phyloP scores from a whole-genome alignment of 2,329 filamentous ascomycete genomes.

The Talaromyces sp. region DNA sequence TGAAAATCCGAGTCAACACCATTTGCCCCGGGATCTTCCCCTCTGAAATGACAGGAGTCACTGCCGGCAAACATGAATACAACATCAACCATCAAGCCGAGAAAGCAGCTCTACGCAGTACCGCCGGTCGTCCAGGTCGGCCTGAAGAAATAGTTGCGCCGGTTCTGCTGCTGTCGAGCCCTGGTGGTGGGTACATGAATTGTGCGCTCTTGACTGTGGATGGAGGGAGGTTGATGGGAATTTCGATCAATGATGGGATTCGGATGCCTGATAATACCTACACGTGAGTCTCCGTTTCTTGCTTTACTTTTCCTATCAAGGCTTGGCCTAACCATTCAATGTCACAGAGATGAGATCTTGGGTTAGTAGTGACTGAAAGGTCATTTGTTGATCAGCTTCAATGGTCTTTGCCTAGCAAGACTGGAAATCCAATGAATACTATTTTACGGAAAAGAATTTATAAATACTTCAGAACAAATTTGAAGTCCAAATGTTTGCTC shows the following conservation, averaged over 20 bases:
- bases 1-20: constrained; percentile 18
- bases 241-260: constrained; percentile 13
- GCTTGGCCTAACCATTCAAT: neutral
- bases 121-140: constrained; percentile 18
- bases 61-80: constrained; percentile 15
- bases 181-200: constrained; percentile 22
- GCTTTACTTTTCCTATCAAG: neutral
- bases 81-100: constrained; percentile 16
- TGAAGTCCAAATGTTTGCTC: neutral
- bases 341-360: constrained; percentile 2
- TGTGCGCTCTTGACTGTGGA: constrained; percentile 19
- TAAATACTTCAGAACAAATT: no score
- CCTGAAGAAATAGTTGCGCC: constrained; percentile 22
- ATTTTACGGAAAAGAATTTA: neutral
- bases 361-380: neutral
- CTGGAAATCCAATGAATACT: neutral
- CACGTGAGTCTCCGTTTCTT: constrained; percentile 2
- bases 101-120: constrained; percentile 18
- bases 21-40: constrained; percentile 18
- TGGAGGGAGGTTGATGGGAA: constrained; percentile 15
- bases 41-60: constrained; percentile 6
- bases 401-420: neutral
- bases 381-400: neutral
- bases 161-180: constrained; percentile 18
- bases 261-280: constrained; percentile 12